Percentiles rank a stretch among this genome's conserved stretches.
Conservation (phyloP, 768 basidiomycete genomes). For the Tricholoma bakamatsutake region DNA sequence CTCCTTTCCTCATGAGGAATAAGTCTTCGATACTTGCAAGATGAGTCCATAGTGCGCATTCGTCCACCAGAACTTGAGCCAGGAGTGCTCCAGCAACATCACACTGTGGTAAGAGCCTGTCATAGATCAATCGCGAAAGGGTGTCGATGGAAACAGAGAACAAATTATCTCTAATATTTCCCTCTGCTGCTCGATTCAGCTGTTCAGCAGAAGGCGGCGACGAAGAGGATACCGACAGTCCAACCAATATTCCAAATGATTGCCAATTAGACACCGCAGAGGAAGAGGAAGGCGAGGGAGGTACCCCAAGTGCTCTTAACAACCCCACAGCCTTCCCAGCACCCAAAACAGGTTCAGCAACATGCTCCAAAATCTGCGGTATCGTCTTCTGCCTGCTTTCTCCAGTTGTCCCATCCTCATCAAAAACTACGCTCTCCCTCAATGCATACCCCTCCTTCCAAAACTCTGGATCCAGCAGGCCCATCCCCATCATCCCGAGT, state of each 20-base stretch:
- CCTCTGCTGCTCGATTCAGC: not conserved
- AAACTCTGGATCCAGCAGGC: conserved; percentile 65
- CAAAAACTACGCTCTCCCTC: conserved; percentile 33
- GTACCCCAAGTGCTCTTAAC: conserved; percentile 51
- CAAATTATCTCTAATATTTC: conserved; percentile 16
- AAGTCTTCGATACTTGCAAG: conserved; percentile 60
- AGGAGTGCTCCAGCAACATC: conserved; percentile 44
- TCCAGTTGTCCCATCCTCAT: conserved; percentile 9
- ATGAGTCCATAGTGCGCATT: conserved; percentile 62
- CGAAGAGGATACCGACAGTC: conserved; percentile 15
- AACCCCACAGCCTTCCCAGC: conserved; percentile 78
- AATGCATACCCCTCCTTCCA: conserved; percentile 72
- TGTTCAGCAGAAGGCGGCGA: not conserved
- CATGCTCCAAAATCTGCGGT: conserved; percentile 58
- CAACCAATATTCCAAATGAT: conserved; percentile 36
- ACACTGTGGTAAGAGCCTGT: conserved; percentile 55
- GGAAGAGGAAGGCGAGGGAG: conserved; percentile 11
- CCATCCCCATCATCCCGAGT: conserved; percentile 39
- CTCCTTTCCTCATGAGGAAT: conserved; percentile 74
- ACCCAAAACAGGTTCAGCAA: conserved; percentile 52
- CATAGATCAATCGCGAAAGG: conserved; percentile 57
- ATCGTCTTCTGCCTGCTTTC: conserved; percentile 27
- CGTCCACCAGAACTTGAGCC: conserved; percentile 53
- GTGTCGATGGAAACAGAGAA: conserved; percentile 56
- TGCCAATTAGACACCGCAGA: conserved; percentile 30